phyloP scores from a whole-genome alignment of 371 early-diverging fungal species.

The Dinochytrium kinnereticum region DNA sequence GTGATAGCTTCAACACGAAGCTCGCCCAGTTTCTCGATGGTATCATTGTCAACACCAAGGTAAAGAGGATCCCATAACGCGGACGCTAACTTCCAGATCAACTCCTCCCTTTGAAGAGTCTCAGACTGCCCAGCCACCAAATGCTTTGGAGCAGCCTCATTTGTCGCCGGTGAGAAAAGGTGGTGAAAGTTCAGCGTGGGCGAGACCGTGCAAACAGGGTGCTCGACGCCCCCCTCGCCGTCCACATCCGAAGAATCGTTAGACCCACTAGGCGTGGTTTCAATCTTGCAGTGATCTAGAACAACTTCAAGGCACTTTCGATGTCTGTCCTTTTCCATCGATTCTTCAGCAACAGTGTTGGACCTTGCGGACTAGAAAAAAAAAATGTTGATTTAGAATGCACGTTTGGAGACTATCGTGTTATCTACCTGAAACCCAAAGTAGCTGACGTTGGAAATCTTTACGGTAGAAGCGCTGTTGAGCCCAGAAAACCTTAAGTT shows the following conservation, averaged over 20 bases:
- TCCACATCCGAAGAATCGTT: neutral
- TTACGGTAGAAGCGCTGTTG: neutral
- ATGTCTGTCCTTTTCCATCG: neutral
- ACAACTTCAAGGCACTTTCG: neutral
- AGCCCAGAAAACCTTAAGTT: neutral
- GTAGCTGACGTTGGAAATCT: no score
- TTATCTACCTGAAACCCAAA: no score
- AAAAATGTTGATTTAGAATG: no score
- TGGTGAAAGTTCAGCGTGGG: neutral
- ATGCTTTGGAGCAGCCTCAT: no score
- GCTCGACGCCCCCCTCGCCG: neutral
- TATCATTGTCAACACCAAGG: neutral
- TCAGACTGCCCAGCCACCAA: neutral
- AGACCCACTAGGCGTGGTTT: neutral
- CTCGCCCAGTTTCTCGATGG: neutral
- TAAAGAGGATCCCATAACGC: slow-evolving; percentile 49
- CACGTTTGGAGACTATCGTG: no score
- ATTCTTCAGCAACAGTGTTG: no score
- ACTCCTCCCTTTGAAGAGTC: slow-evolving; percentile 10
- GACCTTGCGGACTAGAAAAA: no score
- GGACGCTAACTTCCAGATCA: slow-evolving; percentile 59
- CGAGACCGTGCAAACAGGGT: neutral
- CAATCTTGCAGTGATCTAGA: neutral
- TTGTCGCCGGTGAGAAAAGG: no score
- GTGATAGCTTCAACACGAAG: slow-evolving; percentile 20